phyloP scores from a whole-genome alignment of 2,329 filamentous ascomycete species.

The Rhinocladiella mackenziei region DNA sequence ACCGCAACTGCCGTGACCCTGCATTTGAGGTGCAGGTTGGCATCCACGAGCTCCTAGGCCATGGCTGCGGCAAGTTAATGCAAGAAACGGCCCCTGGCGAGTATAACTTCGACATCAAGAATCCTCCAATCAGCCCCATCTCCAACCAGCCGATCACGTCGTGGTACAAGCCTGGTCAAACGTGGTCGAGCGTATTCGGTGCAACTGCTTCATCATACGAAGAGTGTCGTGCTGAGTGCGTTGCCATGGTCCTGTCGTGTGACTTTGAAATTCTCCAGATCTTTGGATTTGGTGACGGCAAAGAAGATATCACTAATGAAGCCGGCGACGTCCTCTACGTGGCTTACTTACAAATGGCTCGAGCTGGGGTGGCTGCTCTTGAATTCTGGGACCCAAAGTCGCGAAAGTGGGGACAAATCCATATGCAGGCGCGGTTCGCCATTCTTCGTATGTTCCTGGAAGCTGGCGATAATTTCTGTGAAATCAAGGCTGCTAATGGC shows the following conservation, averaged over 20 bases:
- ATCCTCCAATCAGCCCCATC: slow-evolving; percentile 76
- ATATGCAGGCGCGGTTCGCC: slow-evolving; percentile 86
- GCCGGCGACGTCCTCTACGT: slow-evolving; percentile 85
- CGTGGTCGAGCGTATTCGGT: slow-evolving; percentile 90
- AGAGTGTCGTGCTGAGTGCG: slow-evolving; percentile 89
- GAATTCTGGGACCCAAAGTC: slow-evolving; percentile 94
- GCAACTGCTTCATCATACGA: slow-evolving; percentile 84
- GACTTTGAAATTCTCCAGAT: slow-evolving; percentile 86
- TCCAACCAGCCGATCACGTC: slow-evolving; percentile 71
- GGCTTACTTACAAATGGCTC: slow-evolving; percentile 88
- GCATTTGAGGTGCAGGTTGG: slow-evolving; percentile 96
- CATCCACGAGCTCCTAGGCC: slow-evolving; percentile 82
- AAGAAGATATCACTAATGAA: slow-evolving; percentile 54
- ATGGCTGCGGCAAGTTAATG: slow-evolving; percentile 88
- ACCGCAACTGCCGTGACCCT: slow-evolving; percentile 74
- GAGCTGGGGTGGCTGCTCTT: slow-evolving; percentile 80
- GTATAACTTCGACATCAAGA: slow-evolving; percentile 82
- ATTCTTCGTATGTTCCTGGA: slow-evolving; percentile 74
- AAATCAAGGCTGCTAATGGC: slow-evolving; percentile 58
- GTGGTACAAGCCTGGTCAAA: slow-evolving; percentile 94
- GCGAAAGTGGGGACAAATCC: slow-evolving; percentile 86
- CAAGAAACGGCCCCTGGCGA: slow-evolving; percentile 78
- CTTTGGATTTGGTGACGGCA: slow-evolving; percentile 82
- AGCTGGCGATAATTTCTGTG: slow-evolving; percentile 82
- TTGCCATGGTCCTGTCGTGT: slow-evolving; percentile 85